Conservation (phyloP, 2,329 filamentous ascomycete genomes). For the Xylariomycetidae sp. region DNA sequence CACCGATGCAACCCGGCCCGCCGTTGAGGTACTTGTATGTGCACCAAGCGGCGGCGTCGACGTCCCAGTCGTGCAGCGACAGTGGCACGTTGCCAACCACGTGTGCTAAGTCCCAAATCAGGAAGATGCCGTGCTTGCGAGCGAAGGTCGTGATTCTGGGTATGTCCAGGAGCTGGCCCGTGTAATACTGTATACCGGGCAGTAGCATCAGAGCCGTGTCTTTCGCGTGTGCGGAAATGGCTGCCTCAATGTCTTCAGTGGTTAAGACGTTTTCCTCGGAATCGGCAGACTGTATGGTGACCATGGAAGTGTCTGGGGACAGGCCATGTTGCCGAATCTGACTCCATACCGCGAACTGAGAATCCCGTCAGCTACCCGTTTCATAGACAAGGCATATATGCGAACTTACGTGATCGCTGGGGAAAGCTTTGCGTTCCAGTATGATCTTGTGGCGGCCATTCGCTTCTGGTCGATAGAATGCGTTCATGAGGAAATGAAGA, state of each 20-base stretch:
- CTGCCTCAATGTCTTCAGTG: slow-evolving; percentile 61
- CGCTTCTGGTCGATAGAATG: slow-evolving; percentile 68
- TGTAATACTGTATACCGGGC: slow-evolving; percentile 77
- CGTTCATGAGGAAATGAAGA: slow-evolving; percentile 71
- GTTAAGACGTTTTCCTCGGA: slow-evolving; percentile 49
- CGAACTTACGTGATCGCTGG: slow-evolving; percentile 68
- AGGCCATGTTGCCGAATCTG: slow-evolving; percentile 67
- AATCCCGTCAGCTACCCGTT: neutral
- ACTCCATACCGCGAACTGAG: slow-evolving; percentile 70
- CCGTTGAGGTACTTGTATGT: slow-evolving; percentile 80
- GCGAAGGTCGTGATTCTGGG: slow-evolving; percentile 67
- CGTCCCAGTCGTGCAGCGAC: slow-evolving; percentile 69
- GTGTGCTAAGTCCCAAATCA: slow-evolving; percentile 79
- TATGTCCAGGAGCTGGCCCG: slow-evolving; percentile 73
- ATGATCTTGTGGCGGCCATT: slow-evolving; percentile 64
- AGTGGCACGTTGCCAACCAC: slow-evolving; percentile 73
- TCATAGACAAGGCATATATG: neutral
- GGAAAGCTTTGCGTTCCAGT: slow-evolving; percentile 75
- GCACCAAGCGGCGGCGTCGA: slow-evolving; percentile 77
- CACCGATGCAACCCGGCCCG: slow-evolving; percentile 67
- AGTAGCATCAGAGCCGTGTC: slow-evolving; percentile 68
- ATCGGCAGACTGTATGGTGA: slow-evolving; percentile 57
- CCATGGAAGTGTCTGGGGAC: slow-evolving; percentile 59
- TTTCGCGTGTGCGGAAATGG: slow-evolving; percentile 62
- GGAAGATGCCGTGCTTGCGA: slow-evolving; percentile 59